Percentiles rank a stretch among this genome's conserved stretches.
These are phyloP conservation scores for Russula sp. DNA, from an alignment of 768 basidiomycete species.

Conservation along the genomic window DNA sequence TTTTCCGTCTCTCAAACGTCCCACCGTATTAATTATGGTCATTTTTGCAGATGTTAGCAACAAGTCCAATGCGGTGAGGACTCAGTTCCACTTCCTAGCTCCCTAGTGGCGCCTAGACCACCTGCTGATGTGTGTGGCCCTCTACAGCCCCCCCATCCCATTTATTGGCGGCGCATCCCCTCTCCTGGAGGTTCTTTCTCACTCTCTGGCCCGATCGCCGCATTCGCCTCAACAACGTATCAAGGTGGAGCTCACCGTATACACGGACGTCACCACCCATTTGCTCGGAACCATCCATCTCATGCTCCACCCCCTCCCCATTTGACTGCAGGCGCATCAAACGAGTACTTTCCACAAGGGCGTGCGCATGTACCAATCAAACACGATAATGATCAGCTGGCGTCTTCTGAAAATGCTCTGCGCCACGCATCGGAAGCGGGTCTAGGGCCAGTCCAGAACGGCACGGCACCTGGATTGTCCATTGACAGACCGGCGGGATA, in stretches of 20 bases:
- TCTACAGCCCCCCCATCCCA: conserved; percentile 12
- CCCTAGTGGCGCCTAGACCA: background rate
- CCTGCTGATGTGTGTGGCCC: background rate
- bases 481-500: conserved; percentile 11
- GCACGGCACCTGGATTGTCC: conserved; percentile 13
- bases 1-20: background rate
- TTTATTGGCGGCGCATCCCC: conserved; percentile 18
- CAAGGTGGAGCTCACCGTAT: conserved; percentile 9
- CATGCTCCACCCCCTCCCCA: background rate
- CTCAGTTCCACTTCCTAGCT: background rate
- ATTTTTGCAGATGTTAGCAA: conserved; percentile 8
- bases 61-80: conserved; percentile 13
- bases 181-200: conserved; percentile 19
- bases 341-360: conserved; percentile 9
- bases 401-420: conserved; percentile 9
- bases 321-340: background rate
- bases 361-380: conserved; percentile 5
- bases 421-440: conserved; percentile 15
- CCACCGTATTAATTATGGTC: background rate
- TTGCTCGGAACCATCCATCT: conserved; percentile 4
- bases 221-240: conserved; percentile 10
- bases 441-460: conserved; percentile 23
- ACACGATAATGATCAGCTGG: conserved; percentile 17
- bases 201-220: conserved; percentile 6
- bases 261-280: conserved; percentile 7